Evolutionary conservation across 345 rosid species (phyloP), one percentile per base, ranked within the genome.

Genomic region (Syzygium oleosum): DNA sequence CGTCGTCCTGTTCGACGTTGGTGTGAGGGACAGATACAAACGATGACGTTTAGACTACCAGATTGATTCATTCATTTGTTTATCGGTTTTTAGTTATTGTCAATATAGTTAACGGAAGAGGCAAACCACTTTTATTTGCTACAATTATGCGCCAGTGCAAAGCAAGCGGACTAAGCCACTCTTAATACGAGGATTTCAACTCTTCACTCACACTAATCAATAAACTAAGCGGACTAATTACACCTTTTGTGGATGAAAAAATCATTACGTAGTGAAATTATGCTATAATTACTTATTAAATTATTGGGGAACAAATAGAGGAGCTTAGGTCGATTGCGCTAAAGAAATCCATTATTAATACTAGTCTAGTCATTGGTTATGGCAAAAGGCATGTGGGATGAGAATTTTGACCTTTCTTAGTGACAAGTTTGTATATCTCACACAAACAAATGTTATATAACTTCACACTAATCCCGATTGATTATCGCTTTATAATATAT

Each of bases 1-100:
- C 92, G 25, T 90, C 95, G 29, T 55, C 88, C 59, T 96, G 99
- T 87, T 91, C 95, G 0, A 91, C 96, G 83, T 80, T 95, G 87
- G 95, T 94, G 73, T 96, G 79, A 89, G 58, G 25, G 54, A 46
- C 53, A 83, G 53, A 84, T 84, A 16, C 9, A 29, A 49, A 38
- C n/a, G 65, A 38, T 22, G 27, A 55, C 27, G n/a, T 23, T n/a
- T 15, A 16, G 38, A 49, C 21, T 29, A 31, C 17, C 43, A 54
- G 49, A 14, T 55, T 15, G 55, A 85, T 85, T 85, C 86, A 52
- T 85, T 85, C 13, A 85, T 85, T 85, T 56, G 65, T 61, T 61
- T 12, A 61, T 61, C 12, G 13, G 6, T 25, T 59, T 61, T 61
- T 61, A 27, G 27, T n/a, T 61, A 5, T n/a, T n/a, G 68, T 61